These are phyloP conservation scores for Cyamopsis tetragonoloba DNA, from an alignment of 306 rosid species.

Conservation along the genomic window DNA sequence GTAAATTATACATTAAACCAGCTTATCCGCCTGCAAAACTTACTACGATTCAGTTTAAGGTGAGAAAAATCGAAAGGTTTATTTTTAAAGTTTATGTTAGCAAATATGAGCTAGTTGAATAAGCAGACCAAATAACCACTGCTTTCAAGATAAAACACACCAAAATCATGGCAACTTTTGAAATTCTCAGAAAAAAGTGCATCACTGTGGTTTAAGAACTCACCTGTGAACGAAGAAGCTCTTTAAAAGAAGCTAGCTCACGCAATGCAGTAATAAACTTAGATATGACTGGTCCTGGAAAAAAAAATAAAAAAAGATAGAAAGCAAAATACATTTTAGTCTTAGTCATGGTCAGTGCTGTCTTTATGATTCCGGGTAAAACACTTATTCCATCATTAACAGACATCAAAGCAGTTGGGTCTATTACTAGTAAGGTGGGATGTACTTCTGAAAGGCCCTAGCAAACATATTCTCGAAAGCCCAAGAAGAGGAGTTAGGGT, in stretches of 20 bases:
- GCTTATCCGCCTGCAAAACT: slow-evolving; percentile 3
- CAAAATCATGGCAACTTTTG: not conserved
- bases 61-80: not conserved
- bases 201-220: slow-evolving; percentile 31
- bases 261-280: slow-evolving; percentile 67
- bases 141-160: slow-evolving; percentile 19
- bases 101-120: slow-evolving; percentile 2
- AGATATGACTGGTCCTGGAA: slow-evolving; percentile 89
- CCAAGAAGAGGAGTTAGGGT: not conserved
- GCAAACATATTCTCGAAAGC: too few relatives aligned
- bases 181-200: slow-evolving; percentile 7
- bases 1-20: not conserved
- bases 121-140: not conserved
- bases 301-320: slow-evolving; percentile 30
- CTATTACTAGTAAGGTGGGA: too few relatives aligned
- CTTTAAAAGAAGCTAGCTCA: slow-evolving; percentile 90
- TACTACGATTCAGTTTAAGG: not conserved
- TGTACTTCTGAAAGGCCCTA: too few relatives aligned
- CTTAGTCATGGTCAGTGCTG: slow-evolving; percentile 10
- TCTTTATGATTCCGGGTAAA: not conserved
- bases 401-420: slow-evolving; percentile 17
- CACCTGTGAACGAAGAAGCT: slow-evolving; percentile 95
- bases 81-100: not conserved
- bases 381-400: not conserved
- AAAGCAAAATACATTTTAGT: slow-evolving; percentile 25